Base-by-base conservation (phyloP, 768 basidiomycete species). In the Amanita inopinata region DNA sequence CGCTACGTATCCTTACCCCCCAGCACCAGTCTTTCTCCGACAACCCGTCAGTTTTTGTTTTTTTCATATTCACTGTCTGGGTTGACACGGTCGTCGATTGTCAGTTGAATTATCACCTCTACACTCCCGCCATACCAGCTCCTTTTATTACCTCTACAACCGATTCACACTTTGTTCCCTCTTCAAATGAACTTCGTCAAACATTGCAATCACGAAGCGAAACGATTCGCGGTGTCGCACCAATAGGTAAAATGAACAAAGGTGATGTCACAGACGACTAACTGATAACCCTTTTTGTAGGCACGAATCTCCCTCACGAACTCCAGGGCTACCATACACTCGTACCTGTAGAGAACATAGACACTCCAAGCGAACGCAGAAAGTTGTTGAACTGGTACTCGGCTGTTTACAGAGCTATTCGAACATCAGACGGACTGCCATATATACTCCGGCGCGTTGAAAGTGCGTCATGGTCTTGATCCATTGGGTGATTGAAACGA, bases 81-180 rank as follows among this genome's bases (percentile, higher is more conserved):
- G 2, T 32, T 38, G 9, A 40, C 33, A 17, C 17, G 30, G 22
- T 38, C 17, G 35, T 38, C 19, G 19, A 14, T 11, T 41, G 40
- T 32, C 56, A 94, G 89, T 73, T 98, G 34, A 79, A 96, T 56
- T 91, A 99, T 55, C 90, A 97, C 51, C 72, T 97, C 22, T 99
- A 99, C 65, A 82, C 86, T 3, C 74, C 76, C 2, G 73, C 74
- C 52, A 66, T 83, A 54, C 67, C 83, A 33, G 62, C 74, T 49
- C 54, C 69, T 43, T 66, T 83, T 56, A 54, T 72, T 51, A 56
- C 72, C 12, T 67, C 72, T 5, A 37, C 58, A 27, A 49, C 54
- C 49, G 52, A 69, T 53, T 65, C 62, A 22, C 90, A 93, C 56
- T 97, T 94, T 63, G 72, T 96, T 1, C 69, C 66, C 1, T 52